These are phyloP conservation scores for Jaenimonas drosophilae DNA, from an alignment of 208 protist genomes.

Conservation along the genomic window DNA sequence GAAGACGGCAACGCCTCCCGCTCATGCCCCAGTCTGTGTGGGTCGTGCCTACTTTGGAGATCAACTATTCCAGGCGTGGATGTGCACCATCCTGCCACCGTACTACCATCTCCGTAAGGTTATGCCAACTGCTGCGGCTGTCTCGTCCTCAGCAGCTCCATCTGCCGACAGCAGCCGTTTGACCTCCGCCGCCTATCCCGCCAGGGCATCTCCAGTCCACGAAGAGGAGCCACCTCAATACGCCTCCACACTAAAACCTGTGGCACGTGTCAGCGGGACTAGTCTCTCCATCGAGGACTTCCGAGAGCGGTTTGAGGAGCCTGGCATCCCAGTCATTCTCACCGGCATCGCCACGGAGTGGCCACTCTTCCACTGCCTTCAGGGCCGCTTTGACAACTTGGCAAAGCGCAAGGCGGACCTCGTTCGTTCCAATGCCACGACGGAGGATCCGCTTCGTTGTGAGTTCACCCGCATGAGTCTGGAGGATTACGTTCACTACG, in stretches of 20 bases:
- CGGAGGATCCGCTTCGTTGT: constrained; percentile 65
- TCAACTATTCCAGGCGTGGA: constrained; percentile 80
- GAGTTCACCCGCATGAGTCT: constrained; percentile 81
- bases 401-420: constrained; percentile 31
- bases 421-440: constrained; percentile 17
- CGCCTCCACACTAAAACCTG: constrained; percentile 49
- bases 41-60: constrained; percentile 65
- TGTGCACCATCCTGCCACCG: constrained; percentile 78
- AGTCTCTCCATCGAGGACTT: constrained; percentile 65
- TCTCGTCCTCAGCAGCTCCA: constrained; percentile 1
- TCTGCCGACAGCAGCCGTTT: too few relatives aligned
- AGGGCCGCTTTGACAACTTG: constrained; percentile 54
- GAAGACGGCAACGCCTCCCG: background rate
- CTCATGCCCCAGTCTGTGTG: constrained; percentile 48
- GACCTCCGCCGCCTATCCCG: too few relatives aligned
- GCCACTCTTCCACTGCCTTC: constrained; percentile 67
- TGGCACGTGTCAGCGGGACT: constrained; percentile 36
- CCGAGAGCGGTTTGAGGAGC: constrained; percentile 46
- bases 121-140: background rate
- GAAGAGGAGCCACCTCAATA: constrained; percentile 12
- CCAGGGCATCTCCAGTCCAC: too few relatives aligned
- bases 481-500: constrained; percentile 80
- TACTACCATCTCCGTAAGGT: constrained; percentile 48
- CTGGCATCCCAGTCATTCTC: constrained; percentile 63
- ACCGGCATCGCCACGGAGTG: constrained; percentile 74